A percentile compares a stretch with the other conserved stretches of the same genome.
These are phyloP conservation scores for Apiotrichum porosum DNA, from an alignment of 1,284 basidiomycete genomes.

Conservation along the genomic window DNA sequence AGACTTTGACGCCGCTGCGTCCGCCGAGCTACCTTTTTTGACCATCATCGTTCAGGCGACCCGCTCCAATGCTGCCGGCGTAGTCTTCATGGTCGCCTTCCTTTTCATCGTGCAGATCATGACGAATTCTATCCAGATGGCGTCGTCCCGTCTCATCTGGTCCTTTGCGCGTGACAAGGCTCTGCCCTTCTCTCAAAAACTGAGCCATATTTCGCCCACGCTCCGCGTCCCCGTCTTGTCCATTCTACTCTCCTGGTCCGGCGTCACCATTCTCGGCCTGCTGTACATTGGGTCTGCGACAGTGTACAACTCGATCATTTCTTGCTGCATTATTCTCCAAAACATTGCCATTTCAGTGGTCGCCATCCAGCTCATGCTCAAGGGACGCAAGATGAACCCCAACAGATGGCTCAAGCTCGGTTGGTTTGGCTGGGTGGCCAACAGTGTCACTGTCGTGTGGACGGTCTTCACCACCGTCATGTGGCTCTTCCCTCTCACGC, in stretches of 20 bases:
- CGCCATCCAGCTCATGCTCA: conserved; percentile 7
- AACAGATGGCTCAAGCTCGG: conserved; percentile 13
- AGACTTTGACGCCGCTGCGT: conserved; percentile 9
- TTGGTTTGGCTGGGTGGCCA: conserved; percentile 8
- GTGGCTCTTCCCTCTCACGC: conserved; percentile 16
- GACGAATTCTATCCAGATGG: conserved; percentile 14
- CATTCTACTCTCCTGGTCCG: conserved; percentile 4
- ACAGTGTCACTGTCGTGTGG: conserved; percentile 8
- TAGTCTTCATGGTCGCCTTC: conserved; percentile 6
- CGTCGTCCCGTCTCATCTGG: conserved; percentile 13
- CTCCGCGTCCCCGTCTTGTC: conserved; percentile 15
- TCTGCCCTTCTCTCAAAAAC: conserved; percentile 3
- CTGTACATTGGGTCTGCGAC: conserved; percentile 13
- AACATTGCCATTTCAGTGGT: conserved; percentile 9
- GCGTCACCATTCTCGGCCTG: conserved; percentile 13
- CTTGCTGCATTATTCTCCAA: conserved; percentile 15
- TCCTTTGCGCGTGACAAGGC: conserved; percentile 12
- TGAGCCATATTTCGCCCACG: conserved; percentile 6
- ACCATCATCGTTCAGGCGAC: conserved; percentile 16
- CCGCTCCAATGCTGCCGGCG: conserved; percentile 4
- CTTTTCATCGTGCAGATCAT: conserved; percentile 9
- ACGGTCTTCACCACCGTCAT: conserved; percentile 9
- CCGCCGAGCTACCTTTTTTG: conserved; percentile 12
- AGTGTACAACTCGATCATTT: conserved; percentile 16
- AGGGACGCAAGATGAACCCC: conserved; percentile 6